Evolutionary conservation across 148 eudicot species (phyloP).

Genomic region (Polygonum aviculare): DNA sequence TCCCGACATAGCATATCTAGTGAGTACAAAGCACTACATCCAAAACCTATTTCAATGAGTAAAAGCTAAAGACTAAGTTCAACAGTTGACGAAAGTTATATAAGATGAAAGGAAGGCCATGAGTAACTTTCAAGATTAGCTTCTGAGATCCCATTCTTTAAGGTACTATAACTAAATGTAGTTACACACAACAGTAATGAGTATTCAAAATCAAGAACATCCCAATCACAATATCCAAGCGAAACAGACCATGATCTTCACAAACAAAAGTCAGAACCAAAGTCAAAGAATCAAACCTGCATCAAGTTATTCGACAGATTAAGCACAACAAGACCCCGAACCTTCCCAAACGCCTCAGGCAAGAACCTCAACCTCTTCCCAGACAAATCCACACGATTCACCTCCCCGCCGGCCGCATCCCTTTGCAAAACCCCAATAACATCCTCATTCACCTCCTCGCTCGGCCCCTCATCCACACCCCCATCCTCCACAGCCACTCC

Average conservation of each 20-base stretch:
- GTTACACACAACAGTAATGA: neutral
- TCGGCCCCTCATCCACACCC: conserved; percentile 12
- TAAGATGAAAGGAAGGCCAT: neutral
- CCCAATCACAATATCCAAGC: neutral
- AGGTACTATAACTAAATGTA: neutral
- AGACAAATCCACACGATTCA: conserved; percentile 40
- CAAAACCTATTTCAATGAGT: neutral
- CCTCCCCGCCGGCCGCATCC: conserved; percentile 21
- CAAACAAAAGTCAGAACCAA: neutral
- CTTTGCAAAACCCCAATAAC: conserved; percentile 46
- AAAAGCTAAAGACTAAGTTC: neutral
- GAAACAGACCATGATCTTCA: neutral
- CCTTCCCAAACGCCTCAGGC: conserved; percentile 64
- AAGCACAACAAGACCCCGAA: conserved; percentile 31
- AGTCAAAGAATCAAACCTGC: conserved; percentile 32
- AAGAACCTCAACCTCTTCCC: conserved; percentile 35
- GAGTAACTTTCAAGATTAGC: neutral
- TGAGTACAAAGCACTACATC: neutral
- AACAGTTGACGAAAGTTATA: neutral
- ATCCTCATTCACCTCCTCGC: conserved; percentile 47
- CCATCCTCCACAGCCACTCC: conserved; percentile 18
- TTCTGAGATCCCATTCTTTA: neutral
- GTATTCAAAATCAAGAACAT: neutral
- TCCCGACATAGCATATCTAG: neutral
- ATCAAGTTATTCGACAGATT: conserved; percentile 54